Evolutionary conservation across 2,329 filamentous ascomycete species (phyloP).

Genomic region (Fusarium paranaense): DNA sequence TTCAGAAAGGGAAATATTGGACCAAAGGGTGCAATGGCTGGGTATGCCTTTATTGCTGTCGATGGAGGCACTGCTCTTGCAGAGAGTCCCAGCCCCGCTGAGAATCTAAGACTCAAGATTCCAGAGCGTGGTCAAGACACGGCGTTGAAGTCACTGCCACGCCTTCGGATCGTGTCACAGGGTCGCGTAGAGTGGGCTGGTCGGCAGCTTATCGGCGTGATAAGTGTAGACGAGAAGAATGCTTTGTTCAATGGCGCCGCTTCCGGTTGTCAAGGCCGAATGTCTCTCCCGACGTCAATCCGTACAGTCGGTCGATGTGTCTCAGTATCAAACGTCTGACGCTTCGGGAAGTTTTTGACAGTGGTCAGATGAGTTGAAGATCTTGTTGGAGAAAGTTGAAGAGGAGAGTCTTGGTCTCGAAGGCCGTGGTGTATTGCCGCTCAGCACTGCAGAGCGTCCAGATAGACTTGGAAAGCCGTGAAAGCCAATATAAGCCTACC

Average conservation of each 20-base stretch:
- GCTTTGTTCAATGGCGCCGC: constrained; percentile 32
- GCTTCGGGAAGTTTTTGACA: constrained; percentile 17
- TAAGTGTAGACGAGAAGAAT: constrained; percentile 31
- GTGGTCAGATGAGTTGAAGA: constrained; percentile 20
- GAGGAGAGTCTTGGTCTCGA: not conserved
- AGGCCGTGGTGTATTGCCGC: constrained; percentile 10
- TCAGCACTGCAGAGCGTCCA: constrained; percentile 14
- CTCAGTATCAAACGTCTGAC: constrained; percentile 40
- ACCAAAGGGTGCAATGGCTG: constrained; percentile 33
- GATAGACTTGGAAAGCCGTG: constrained; percentile 27
- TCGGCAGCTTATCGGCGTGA: constrained; percentile 13
- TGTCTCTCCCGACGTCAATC: constrained; percentile 8
- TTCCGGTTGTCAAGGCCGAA: constrained; percentile 22
- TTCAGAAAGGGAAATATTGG: constrained; percentile 33
- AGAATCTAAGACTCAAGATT: constrained; percentile 44
- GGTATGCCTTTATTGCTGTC: constrained; percentile 41
- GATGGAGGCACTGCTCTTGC: constrained; percentile 23
- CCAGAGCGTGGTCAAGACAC: constrained; percentile 39
- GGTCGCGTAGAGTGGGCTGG: constrained; percentile 24
- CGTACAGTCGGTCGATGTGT: constrained; percentile 32
- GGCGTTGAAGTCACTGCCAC: constrained; percentile 38
- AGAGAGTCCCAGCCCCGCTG: constrained; percentile 39
- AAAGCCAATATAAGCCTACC: constrained; percentile 20
- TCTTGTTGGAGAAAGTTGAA: constrained; percentile 9
- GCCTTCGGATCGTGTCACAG: constrained; percentile 36